Conservation (phyloP, 1,284 basidiomycete genomes). For the Meira nashicola region DNA sequence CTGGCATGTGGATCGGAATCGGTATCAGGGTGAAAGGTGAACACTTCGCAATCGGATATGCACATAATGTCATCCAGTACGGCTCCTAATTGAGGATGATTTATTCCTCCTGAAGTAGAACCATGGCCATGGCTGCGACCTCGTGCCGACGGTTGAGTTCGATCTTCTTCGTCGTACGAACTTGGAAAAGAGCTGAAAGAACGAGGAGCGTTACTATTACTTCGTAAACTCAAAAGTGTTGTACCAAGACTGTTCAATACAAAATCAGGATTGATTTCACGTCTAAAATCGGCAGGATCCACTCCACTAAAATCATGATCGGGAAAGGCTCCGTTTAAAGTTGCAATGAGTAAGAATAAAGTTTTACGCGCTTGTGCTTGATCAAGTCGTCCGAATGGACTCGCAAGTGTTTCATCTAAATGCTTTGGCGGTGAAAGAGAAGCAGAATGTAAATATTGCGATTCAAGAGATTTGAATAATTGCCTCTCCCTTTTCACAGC, state of each 20-base stretch:
- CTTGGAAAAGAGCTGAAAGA: slow-evolving; percentile 36
- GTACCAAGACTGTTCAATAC: slow-evolving; percentile 50
- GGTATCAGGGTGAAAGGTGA: slow-evolving; percentile 86
- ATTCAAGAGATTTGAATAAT: slow-evolving; percentile 76
- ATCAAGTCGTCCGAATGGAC: slow-evolving; percentile 55
- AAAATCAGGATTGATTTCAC: slow-evolving; percentile 56
- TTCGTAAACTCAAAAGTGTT: slow-evolving; percentile 46
- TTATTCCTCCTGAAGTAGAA: background rate
- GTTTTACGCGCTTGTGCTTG: slow-evolving; percentile 68
- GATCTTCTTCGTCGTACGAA: slow-evolving; percentile 38
- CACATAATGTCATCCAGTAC: slow-evolving; percentile 86
- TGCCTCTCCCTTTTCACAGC: slow-evolving; percentile 94
- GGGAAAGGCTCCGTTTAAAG: slow-evolving; percentile 92
- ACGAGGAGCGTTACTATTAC: slow-evolving; percentile 31
- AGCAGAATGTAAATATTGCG: slow-evolving; percentile 40
- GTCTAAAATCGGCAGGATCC: slow-evolving; percentile 77
- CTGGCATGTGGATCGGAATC: slow-evolving; percentile 87
- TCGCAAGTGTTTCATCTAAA: slow-evolving; percentile 43
- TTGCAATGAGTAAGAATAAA: slow-evolving; percentile 87
- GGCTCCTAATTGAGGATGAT: slow-evolving; percentile 76
- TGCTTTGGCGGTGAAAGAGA: slow-evolving; percentile 47
- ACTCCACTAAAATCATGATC: slow-evolving; percentile 96
- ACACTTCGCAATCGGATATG: slow-evolving; percentile 88
- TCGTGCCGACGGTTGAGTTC: slow-evolving; percentile 6
- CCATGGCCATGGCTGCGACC: background rate